These are phyloP conservation scores for Ceratocystis papillata DNA, from an alignment of 2,329 filamentous ascomycete species.

Conservation along the genomic window DNA sequence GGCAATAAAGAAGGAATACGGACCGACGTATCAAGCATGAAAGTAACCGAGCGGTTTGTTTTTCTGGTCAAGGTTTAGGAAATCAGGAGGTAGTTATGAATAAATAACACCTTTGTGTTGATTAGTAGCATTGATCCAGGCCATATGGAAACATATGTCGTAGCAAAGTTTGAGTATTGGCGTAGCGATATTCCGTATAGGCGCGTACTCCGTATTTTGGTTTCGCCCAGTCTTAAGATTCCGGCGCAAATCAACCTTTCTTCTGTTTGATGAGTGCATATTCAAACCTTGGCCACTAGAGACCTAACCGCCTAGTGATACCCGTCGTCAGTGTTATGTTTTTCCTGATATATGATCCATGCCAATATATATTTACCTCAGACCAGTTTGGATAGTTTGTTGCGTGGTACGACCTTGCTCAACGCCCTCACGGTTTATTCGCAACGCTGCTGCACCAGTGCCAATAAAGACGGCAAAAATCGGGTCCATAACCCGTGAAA, in stretches of 20 bases:
- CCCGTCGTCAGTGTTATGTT: slow-evolving; percentile 5
- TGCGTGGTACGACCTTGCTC: slow-evolving; percentile 44
- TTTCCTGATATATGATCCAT: no score
- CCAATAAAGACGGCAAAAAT: slow-evolving; percentile 50
- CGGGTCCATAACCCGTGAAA: slow-evolving; percentile 48
- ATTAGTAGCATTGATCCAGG: not conserved
- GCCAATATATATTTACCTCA: slow-evolving; percentile 32
- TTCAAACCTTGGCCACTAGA: slow-evolving; percentile 13
- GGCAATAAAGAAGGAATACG: slow-evolving; percentile 59
- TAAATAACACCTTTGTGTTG: not conserved
- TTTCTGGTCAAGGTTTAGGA: not conserved
- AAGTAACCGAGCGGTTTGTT: slow-evolving; percentile 27
- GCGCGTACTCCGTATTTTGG: not conserved
- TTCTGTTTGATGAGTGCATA: not conserved
- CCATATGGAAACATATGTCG: not conserved
- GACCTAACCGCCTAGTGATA: slow-evolving; percentile 27
- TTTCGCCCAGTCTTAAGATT: not conserved
- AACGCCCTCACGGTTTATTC: slow-evolving; percentile 51
- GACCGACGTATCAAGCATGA: slow-evolving; percentile 36
- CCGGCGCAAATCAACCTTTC: not conserved
- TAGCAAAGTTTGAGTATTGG: slow-evolving; percentile 7
- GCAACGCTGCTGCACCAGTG: slow-evolving; percentile 43
- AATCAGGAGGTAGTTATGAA: not conserved
- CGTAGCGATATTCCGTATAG: not conserved
- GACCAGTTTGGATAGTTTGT: slow-evolving; percentile 40